phyloP scores from a whole-genome alignment of 345 rosid species.

The Microcos paniculata region DNA sequence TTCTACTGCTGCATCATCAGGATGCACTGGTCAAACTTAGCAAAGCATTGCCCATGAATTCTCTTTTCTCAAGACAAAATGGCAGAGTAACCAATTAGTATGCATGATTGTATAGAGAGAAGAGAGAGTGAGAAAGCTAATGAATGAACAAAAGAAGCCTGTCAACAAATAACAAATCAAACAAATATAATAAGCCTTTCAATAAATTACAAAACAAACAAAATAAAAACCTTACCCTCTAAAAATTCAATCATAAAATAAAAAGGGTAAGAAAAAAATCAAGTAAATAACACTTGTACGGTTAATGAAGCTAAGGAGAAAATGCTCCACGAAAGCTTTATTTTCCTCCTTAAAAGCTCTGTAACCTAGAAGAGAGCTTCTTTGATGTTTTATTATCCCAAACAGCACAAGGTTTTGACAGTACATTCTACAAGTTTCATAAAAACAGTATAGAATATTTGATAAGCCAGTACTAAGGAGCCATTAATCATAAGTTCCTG shows the following conservation, averaged over 20 bases:
- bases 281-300: neutral
- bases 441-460: neutral
- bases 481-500: neutral
- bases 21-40: neutral
- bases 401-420: neutral
- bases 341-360: neutral
- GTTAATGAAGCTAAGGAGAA: neutral
- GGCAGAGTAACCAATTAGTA: neutral
- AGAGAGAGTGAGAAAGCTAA: neutral
- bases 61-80: neutral
- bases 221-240: neutral
- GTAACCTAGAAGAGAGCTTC: neutral
- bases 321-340: neutral
- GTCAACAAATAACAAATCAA: neutral
- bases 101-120: neutral
- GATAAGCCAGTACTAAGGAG: neutral
- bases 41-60: neutral
- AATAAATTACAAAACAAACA: neutral
- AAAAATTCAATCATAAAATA: neutral
- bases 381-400: neutral
- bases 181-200: neutral
- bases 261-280: neutral
- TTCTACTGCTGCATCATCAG: neutral
- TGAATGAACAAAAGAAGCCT: neutral
- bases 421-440: neutral